Base-by-base conservation (phyloP, 2,329 filamentous ascomycete genomes). In the Aspergillus clavatus region DNA sequence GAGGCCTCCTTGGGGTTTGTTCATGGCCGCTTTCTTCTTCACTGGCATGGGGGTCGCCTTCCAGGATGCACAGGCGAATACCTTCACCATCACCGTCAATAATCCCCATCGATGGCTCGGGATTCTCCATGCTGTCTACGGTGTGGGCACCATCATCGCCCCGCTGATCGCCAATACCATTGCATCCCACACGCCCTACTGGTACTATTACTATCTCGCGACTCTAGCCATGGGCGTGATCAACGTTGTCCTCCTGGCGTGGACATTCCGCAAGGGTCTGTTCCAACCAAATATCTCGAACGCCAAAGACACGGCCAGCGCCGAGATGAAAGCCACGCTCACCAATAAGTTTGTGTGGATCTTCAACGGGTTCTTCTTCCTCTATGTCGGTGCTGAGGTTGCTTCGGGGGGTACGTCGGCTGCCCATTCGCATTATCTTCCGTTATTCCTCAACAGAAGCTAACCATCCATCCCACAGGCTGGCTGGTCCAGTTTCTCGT, bases 401-500 rank as follows among this genome's bases (percentile, higher is more conserved):
- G 55, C 50, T 21, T 50, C 52, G 29, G 56, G 56, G n/a, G 56
- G 56, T 58, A 52, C 3, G 43, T 21, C 11, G 5, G 35, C 11
- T 7, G 2, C 12, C 12, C 7, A 21, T 21, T 22, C 5, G 2
- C 8, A 2, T 14, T 28, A 28, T 38, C 36, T 27, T 3, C 7
- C 24, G 10, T 2, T 40, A n/a, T 33, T 10, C 14, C 27, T 35
- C 22, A 38, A 43, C 35, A 48, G 18, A 3, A n/a, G 10, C n/a
- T 23, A 6, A 28, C 18, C 6, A 16, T 5, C 18, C 14, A 12
- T 5, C 39, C 10, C 12, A 16, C 29, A 58, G 56, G 54, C 23
- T 58, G 56, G 56, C 45, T 58, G 11, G 53, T 57, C 11, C 54
- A 58, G 12, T 58, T 58, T 28, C 47, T 58, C 23, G 45, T 58